Base-by-base conservation (phyloP, 1,284 basidiomycete genomes). In the Somion occarium region DNA sequence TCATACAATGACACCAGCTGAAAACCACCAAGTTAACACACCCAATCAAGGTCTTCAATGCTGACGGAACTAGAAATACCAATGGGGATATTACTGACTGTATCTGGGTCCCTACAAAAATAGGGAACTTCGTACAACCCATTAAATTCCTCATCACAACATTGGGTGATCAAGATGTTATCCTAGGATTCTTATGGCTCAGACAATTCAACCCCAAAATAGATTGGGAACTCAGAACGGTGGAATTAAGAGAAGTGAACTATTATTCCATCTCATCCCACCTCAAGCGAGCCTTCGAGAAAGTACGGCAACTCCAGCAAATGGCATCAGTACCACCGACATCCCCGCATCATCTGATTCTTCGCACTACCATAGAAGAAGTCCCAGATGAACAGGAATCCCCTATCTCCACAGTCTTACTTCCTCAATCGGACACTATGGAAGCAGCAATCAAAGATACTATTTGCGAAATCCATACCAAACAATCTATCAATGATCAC, bases 1-100 rank as follows among this genome's bases (percentile, higher is more conserved):
- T 64, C 2, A 56, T 62, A 1, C 19, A 53, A 44, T 53, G 48
- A 3, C 51, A 57, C 1, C 48, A 53, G 53, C 53, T 1, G n/a
- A n/a, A n/a, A n/a, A 24, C 45, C 0, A 20, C 48, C 0, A 27
- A 46, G 9, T 41, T 62, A 0, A 56, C 58, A 0, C 3, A 44
- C 0, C 50, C 59, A 1, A 50, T 65, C 1, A 54, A 47, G 0
- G 61, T 64, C 0, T 65, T 62, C 15, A 65, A 64, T 46, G 57
- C 57, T 0, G 55, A 62, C 25, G 53, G 61, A 0, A 57, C 59
- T 2, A 15, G 52, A 0, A 65, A 65, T 18, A 19, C 38, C 0
- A 46, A 18, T 2, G 57, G 63, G 0, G n/a, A 41, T 0, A 64
- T 66, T 44, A 50, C 49, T 22, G 42, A 54, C 2, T 38, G 34